Evolutionary conservation across 78 protist genomes (phyloP).

Genomic region (slime mould (Dictyostelium discoideum)): dicty_2.7 NC_007091.3:4899501-4900000

Average conservation of each 20-base stretch:
- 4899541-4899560: neutral
- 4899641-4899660: slow-evolving; percentile 56
- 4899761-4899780: slow-evolving; percentile 61
- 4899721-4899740: neutral
- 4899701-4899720: neutral
- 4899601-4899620: neutral
- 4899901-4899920: slow-evolving; percentile 3
- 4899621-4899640: slow-evolving; percentile 44
- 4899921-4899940: neutral
- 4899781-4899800: slow-evolving; percentile 32
- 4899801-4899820: neutral
- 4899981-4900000: slow-evolving; percentile 1
- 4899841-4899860: neutral
- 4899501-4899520: slow-evolving; percentile 30
- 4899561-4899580: slow-evolving; percentile 54
- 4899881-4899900: neutral
- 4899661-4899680: slow-evolving; percentile 44
- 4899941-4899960: slow-evolving; percentile 31
- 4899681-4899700: neutral
- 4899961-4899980: slow-evolving; percentile 12
- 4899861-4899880: neutral
- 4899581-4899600: slow-evolving; percentile 64
- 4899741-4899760: slow-evolving; percentile 12
- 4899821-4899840: slow-evolving; percentile 8
- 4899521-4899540: slow-evolving; percentile 57